Base-by-base conservation (phyloP, 2,329 filamentous ascomycete species). In the Ophidiomyces ophidiicola region DNA sequence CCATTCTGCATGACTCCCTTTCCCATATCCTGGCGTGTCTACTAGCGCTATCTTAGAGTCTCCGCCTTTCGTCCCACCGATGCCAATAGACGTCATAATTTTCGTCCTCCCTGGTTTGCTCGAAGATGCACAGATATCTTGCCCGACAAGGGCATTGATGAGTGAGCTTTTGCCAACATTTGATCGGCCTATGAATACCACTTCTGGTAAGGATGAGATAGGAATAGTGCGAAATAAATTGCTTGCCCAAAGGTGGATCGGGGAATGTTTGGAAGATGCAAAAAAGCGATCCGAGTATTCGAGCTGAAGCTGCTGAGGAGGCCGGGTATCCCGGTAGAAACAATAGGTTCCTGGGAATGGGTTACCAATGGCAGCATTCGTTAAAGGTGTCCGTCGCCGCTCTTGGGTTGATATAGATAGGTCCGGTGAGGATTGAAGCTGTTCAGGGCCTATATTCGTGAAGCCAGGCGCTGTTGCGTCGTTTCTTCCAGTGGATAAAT, bases 1-100 rank as follows among this genome's bases (percentile, higher is more conserved):
- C 77, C 78, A 82, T 49, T 74, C 71, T 6, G 64, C 56, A 23
- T 69, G 59, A 50, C 72, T 76, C 1, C 70, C 76, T 41, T 72
- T 68, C 3, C 79, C 79, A 51, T 83, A 83, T 0, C 79, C 79
- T 1, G 79, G 80, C 71, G 80, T 80, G 55, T 84, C 79, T 14
- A 83, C 63, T 23, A 84, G 65, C 0, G 77, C 68, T 19, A 80
- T 52, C 46, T 63, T 68, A 12, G 57, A 54, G 43, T 63, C 54
- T 37, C 62, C 59, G 6, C 55, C 57, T 39, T 58, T 66, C 32
- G 55, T 60, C n/a, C 63, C 61, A n/a, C 74, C 66, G 14, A 80
- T 64, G 2, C 70, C 71, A 53, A 77, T 82, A 0, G 74, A 72
- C 46, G 80, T 80, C 74, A 82, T 78, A 12, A 71, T 70, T 44